Base-by-base conservation (phyloP, 306 rosid species). In the Betula pendula region DNA sequence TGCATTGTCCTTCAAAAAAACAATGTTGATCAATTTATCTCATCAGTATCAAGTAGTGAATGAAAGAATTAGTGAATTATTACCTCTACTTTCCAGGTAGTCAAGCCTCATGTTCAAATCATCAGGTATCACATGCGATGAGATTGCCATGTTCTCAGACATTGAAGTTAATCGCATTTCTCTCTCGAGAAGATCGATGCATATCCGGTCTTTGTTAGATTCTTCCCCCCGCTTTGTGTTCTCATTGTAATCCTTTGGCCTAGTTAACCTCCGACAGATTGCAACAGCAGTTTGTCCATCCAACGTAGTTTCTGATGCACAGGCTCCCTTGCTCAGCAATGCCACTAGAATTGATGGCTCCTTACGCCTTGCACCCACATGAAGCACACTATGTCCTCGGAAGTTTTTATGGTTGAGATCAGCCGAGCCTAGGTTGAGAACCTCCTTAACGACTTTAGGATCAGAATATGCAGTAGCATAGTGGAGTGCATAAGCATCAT, bases 271-370 rank as follows among this genome's bases (percentile, higher is more conserved):
- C 68, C 89, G 90, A 78, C 96, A 92, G 69, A 95, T 95, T 19
- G 92, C 78, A 86, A 87, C 93, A 51, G 99, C 89, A 35, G 91
- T 89, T 87, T 87, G 97, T 71, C 93, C 99, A 87, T 95, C 94
- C 2, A 1, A 16, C 51, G 97, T 95, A 75, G 77, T 78, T 72
- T 83, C 91, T 70, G 84, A 76, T 55, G 91, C 91, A 82, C 85
- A 71, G n/a, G 97, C 93, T 70, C 97, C 97, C 68, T 81, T 84
- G 6, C 67, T 89, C 80, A 95, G 74, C 22, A 92, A 84, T 22
- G 92, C 90, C 19, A 89, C 87, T 62, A 95, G 81, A 63, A 95
- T 79, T 14, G 92, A 81, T 38, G 90, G 97, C 79, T 88, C 92
- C 82, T 89, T 92, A 22, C 98, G 90, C 80, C 96, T 87, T 43